Base-by-base conservation (phyloP, 176 grass and related monocot species). In the Lolium multiflorum region DNA sequence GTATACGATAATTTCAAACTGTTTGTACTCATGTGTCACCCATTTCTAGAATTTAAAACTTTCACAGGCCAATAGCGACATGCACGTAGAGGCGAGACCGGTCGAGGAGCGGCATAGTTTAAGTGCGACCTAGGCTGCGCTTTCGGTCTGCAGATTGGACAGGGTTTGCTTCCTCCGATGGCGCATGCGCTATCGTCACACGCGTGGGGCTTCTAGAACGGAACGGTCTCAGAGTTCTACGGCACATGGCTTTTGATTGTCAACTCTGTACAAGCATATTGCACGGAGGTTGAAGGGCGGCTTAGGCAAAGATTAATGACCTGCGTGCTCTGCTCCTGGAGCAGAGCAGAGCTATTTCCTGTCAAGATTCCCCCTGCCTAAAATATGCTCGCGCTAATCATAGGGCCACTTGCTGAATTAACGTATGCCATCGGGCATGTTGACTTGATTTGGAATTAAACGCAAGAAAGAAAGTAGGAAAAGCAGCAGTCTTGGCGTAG, bases 151-250 rank as follows among this genome's bases (percentile, higher is more conserved):
- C 14, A 48, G 60, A n/a, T n/a, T n/a, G n/a, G n/a, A n/a, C n/a
- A n/a, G n/a, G n/a, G n/a, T n/a, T 0, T 48, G 54, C 43, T 79
- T 22, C 15, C 46, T 59, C 63, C n/a, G n/a, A n/a, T 76, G 75
- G 56, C 67, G 81, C 81, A 85, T 61, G 89, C 89, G 21, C 81
- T 3, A 1, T 62, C 89, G 89, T 88, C 81, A 85, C 51, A 51
- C n/a, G 60, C 21, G 11, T 62, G 59, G 41, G 80, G 54, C 50
- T 91, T 91, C 85, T 91, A 84, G 81, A 87, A 58, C 7, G 56
- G 1, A 18, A 17, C 7, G 16, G 16, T 56, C 13, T 3, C 13
- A 15, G 5, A 56, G 17, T 56, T 74, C 66, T 80, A 57, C 17
- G 35, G 56, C 86, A 76, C 74, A 86, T 73, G 76, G 50, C 2